A percentile compares a stretch with the other conserved stretches of the same genome.
These are phyloP conservation scores for Yamadazyma laniorum DNA, from an alignment of 805 yeast genomes.

Conservation along the genomic window DNA sequence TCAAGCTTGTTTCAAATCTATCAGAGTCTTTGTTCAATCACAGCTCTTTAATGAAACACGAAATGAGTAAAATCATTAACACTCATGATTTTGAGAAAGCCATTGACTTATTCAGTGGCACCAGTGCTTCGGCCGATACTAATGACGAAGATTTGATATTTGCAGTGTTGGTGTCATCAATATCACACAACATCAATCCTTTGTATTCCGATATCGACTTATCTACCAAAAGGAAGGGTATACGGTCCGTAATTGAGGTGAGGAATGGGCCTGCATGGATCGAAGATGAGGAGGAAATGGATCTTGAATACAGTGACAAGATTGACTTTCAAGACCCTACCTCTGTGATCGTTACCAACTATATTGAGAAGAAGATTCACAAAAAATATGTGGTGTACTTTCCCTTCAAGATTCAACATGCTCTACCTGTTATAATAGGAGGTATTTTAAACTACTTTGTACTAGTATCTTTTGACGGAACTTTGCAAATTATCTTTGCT, in stretches of 20 bases:
- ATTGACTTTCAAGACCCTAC: slow-evolving; percentile 49
- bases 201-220: not conserved
- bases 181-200: slow-evolving; percentile 20
- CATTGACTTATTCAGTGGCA: slow-evolving; percentile 14
- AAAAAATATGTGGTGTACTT: slow-evolving; percentile 39
- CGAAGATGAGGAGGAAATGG: slow-evolving; percentile 34
- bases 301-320: slow-evolving; percentile 31
- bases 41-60: slow-evolving; percentile 27
- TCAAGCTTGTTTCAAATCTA: slow-evolving; percentile 32
- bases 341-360: slow-evolving; percentile 41
- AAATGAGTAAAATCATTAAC: slow-evolving; percentile 28
- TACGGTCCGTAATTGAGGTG: slow-evolving; percentile 36
- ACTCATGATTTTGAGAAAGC: slow-evolving; percentile 13
- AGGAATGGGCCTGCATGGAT: slow-evolving; percentile 44
- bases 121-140: slow-evolving; percentile 21
- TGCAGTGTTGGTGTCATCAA: slow-evolving; percentile 34
- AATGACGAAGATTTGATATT: slow-evolving; percentile 38
- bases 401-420: slow-evolving; percentile 49
- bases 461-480: slow-evolving; percentile 58
- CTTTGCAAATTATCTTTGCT: slow-evolving; percentile 45
- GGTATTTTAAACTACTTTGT: slow-evolving; percentile 44
- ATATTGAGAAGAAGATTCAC: slow-evolving; percentile 30
- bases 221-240: slow-evolving; percentile 15
- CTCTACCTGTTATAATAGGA: slow-evolving; percentile 35
- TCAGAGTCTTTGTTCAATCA: slow-evolving; percentile 38